These are phyloP conservation scores for Raffaelea ambrosiae DNA, from an alignment of 2,329 filamentous ascomycete species.

Conservation along the genomic window DNA sequence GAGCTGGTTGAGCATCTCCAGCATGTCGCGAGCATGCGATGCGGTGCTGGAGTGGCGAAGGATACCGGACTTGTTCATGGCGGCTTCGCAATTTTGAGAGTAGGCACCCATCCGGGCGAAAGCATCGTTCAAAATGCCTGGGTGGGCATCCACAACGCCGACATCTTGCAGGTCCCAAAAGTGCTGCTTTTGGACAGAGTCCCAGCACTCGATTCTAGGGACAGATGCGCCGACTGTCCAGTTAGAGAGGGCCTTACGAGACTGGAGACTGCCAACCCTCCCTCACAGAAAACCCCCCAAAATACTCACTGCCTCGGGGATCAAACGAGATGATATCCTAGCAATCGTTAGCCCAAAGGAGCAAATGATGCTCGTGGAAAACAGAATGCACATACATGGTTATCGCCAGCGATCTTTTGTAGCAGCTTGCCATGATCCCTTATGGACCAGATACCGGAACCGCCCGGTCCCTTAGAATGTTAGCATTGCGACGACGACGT, in stretches of 20 bases:
- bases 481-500: neutral
- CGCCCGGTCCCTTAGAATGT: conserved; percentile 34
- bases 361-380: too few species aligned
- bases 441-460: conserved; percentile 31
- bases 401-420: conserved; percentile 38
- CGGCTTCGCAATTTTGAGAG: conserved; percentile 32
- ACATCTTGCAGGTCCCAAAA: conserved; percentile 35
- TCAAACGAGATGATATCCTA: conserved; percentile 43
- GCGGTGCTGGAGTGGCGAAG: conserved; percentile 33
- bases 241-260: too few species aligned
- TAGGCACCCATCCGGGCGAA: conserved; percentile 33
- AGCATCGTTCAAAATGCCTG: conserved; percentile 35
- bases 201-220: conserved; percentile 44
- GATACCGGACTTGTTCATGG: conserved; percentile 25
- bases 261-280: too few species aligned
- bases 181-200: conserved; percentile 28
- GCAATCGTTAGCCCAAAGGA: neutral
- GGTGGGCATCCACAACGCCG: conserved; percentile 36
- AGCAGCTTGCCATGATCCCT: conserved; percentile 22
- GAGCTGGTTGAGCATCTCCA: conserved; percentile 33
- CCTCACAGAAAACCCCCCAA: neutral
- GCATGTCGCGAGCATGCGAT: conserved; percentile 37
- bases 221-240: conserved; percentile 36
- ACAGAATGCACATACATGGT: conserved; percentile 29
- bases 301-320: conserved; percentile 33